Base-by-base conservation (phyloP, 768 basidiomycete genomes). In the Lentinula sp. region DNA sequence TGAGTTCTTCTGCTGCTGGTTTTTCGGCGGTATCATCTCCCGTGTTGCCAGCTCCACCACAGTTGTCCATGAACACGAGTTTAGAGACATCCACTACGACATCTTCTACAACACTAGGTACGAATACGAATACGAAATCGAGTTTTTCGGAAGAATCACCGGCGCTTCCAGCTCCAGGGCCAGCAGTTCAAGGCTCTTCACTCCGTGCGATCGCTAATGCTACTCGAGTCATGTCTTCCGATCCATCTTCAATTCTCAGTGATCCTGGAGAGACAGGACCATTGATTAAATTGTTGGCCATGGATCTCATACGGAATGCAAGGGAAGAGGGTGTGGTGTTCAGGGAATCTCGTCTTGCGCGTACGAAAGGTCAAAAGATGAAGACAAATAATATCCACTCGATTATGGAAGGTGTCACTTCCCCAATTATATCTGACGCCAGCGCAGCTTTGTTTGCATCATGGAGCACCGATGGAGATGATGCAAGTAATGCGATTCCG, bases 161-260 rank as follows among this genome's bases (percentile, higher is more conserved):
- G 63, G 68, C 41, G 64, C 36, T 28, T 50, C 35, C 35, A 15
- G 36, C 12, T 4, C 63, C 37, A 12, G 55, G 20, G 54, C 33
- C 45, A 12, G n/a, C 73, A 6, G 70, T 70, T 6, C 91, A 93
- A 67, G 88, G 90, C 1, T 71, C 85, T 0, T 82, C 89, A 0
- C 69, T 94, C 2, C 83, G 84, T 6, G 92, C 92, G 1, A 91
- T 94, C 59, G 81, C 83, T 16, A 86, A 93, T 59, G 91, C 92
- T 1, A 93, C 88, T 1, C 84, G 92, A 3, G 87, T 93, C n/a
- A 93, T 94, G 91, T 89, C 48, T 8, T 79, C 84, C 2, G 90
- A 90, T 65, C 81, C 91, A 0, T 76, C 81, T 91, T 90, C 64
- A 20, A 83, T 94, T 60, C 80, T 94, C 9, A 80, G 82, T 0